Evolutionary conservation across 306 rosid species (phyloP).

Genomic region (Crataegus laevigata): DNA sequence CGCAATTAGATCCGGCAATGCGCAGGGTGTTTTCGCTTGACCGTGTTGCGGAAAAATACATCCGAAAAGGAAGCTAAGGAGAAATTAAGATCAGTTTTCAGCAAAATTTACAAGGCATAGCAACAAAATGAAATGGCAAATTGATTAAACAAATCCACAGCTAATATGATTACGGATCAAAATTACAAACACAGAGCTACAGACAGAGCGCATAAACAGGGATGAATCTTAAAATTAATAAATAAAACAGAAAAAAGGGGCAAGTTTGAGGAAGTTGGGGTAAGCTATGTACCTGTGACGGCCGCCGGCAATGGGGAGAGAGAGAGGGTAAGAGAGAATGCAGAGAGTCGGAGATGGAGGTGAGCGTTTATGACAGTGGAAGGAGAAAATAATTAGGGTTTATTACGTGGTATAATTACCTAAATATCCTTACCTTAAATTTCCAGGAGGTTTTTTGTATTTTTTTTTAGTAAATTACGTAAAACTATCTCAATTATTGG

Average conservation of each 20-base stretch:
- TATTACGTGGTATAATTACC: background rate
- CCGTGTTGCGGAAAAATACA: background rate
- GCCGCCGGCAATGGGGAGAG: background rate
- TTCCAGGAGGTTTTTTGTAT: background rate
- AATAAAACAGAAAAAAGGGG: no score
- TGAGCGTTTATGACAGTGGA: background rate
- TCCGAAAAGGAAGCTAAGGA: background rate
- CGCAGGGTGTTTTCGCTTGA: background rate
- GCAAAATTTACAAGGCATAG: background rate
- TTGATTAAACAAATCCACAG: background rate
- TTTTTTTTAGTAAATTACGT: no score
- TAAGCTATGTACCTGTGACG: background rate
- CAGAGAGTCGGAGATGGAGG: background rate
- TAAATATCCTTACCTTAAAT: background rate
- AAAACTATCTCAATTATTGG: no score
- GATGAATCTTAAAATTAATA: background rate
- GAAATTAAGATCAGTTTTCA: background rate
- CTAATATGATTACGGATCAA: background rate
- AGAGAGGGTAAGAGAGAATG: background rate
- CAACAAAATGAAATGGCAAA: background rate
- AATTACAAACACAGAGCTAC: background rate
- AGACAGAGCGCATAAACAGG: background rate
- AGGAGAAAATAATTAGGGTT: slow-evolving; percentile 3
- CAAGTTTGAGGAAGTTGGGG: background rate
- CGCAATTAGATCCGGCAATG: background rate